phyloP scores from a whole-genome alignment of 345 rosid species.

The Salix purpurea region DNA sequence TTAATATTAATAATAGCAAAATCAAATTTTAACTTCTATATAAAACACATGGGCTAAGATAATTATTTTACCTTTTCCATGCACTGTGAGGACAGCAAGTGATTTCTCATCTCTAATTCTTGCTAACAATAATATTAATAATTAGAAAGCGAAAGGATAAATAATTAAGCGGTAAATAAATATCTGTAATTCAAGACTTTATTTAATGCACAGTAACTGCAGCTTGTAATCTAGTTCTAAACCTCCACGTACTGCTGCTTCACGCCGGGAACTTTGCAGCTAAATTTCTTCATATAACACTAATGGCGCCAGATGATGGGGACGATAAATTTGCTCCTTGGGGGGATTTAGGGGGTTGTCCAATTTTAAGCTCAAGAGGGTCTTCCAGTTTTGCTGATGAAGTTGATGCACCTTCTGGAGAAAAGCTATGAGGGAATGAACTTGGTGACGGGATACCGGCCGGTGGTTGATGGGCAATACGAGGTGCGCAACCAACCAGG shows the following conservation, averaged over 20 bases:
- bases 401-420: not conserved
- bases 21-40: too few species aligned
- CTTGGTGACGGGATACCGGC: conserved; percentile 17
- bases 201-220: too few species aligned
- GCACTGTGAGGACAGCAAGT: too few species aligned
- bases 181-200: too few species aligned
- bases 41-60: too few species aligned
- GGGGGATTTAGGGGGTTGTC: conserved; percentile 4
- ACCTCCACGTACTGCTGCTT: not conserved
- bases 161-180: too few species aligned
- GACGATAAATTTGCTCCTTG: conserved; percentile 1
- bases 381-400: conserved; percentile 5
- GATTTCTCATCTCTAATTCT: too few species aligned
- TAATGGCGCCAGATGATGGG: conserved; percentile 16
- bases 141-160: too few species aligned
- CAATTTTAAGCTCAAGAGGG: conserved; percentile 16
- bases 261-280: not conserved
- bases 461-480: conserved; percentile 6
- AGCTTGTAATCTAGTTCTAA: not conserved
- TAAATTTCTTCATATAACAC: conserved; percentile 7
- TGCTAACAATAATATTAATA: too few species aligned
- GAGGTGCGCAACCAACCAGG: not conserved
- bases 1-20: too few species aligned
- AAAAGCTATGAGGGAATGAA: not conserved
- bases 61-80: too few species aligned